Percentiles rank a stretch among this genome's conserved stretches.
phyloP scores from a whole-genome alignment of 2,329 filamentous ascomycete species.

The Hymenoscyphus albidus region DNA sequence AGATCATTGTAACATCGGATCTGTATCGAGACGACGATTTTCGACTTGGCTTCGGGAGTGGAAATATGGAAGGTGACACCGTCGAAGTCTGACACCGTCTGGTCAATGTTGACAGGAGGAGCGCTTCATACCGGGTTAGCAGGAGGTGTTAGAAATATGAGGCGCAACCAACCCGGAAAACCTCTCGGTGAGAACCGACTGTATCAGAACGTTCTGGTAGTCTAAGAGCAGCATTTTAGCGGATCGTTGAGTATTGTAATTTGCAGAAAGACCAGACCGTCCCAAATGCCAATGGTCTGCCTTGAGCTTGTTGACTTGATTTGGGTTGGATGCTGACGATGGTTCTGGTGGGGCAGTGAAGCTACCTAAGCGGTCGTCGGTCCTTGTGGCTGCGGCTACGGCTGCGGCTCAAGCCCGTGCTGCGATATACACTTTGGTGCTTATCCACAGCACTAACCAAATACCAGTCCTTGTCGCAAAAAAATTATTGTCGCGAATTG shows the following conservation, averaged over 20 bases:
- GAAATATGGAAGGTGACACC: conserved; percentile 98
- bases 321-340: conserved; percentile 16
- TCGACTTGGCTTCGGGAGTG: conserved; percentile 87
- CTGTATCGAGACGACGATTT: conserved; percentile 90
- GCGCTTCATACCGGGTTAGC: conserved; percentile 53
- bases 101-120: conserved; percentile 84
- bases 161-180: conserved; percentile 48
- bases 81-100: conserved; percentile 98
- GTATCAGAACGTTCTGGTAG: conserved; percentile 97
- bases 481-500: conserved; percentile 14
- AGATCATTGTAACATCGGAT: conserved; percentile 95
- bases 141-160: conserved; percentile 23
- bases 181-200: conserved; percentile 90
- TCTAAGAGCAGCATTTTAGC: conserved; percentile 83
- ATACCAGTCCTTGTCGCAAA: conserved; percentile 4
- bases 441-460: conserved; percentile 16
- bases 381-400: background rate
- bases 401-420: conserved; percentile 3
- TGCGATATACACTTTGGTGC: conserved; percentile 12
- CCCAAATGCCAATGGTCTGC: background rate
- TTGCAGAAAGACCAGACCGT: background rate
- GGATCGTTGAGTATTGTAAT: background rate
- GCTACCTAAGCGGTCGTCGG: conserved; percentile 3
- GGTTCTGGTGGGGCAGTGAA: conserved; percentile 5
- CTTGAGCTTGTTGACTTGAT: background rate